These are phyloP conservation scores for Colletotrichum orbiculare DNA, from an alignment of 2,329 filamentous ascomycete genomes.

Conservation along the genomic window DNA sequence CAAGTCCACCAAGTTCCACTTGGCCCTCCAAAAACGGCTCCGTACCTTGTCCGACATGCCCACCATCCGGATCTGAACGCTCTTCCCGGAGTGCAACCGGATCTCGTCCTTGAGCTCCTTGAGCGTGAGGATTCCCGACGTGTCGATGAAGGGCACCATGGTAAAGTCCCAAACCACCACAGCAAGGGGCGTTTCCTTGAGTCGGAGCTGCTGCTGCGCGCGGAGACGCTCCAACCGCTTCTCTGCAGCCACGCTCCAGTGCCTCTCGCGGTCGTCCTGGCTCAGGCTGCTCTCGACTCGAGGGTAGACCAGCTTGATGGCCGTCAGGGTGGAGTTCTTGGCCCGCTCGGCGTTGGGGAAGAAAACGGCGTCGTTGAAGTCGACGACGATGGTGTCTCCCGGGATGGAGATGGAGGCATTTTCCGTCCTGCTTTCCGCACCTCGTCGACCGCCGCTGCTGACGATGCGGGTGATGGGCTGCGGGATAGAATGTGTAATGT, in stretches of 20 bases:
- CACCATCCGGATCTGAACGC: conserved; percentile 60
- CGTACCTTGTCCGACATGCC: conserved; percentile 57
- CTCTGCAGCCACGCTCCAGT: conserved; percentile 65
- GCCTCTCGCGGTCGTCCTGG: conserved; percentile 52
- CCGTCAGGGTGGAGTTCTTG: conserved; percentile 52
- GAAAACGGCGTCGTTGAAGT: conserved; percentile 67
- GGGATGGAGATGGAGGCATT: conserved; percentile 44
- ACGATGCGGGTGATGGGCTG: conserved; percentile 57
- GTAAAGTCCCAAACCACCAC: conserved; percentile 64
- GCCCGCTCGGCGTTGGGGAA: conserved; percentile 68
- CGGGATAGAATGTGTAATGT: conserved; percentile 11
- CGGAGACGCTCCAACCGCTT: conserved; percentile 60
- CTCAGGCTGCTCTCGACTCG: conserved; percentile 42
- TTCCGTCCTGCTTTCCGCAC: conserved; percentile 40
- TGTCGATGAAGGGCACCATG: conserved; percentile 64
- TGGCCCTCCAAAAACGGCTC: conserved; percentile 51
- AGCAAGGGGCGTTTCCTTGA: conserved; percentile 47
- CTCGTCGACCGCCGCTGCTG: conserved; percentile 41
- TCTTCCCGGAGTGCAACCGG: conserved; percentile 58
- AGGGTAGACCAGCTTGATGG: conserved; percentile 54
- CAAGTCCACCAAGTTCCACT: conserved; percentile 45
- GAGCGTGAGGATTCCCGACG: conserved; percentile 62
- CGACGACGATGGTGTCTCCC: conserved; percentile 65
- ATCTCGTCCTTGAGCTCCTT: conserved; percentile 61
- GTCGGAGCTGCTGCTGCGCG: conserved; percentile 47